Conservation (phyloP, 164 flowering plant genomes). For the Sedum album region DNA sequence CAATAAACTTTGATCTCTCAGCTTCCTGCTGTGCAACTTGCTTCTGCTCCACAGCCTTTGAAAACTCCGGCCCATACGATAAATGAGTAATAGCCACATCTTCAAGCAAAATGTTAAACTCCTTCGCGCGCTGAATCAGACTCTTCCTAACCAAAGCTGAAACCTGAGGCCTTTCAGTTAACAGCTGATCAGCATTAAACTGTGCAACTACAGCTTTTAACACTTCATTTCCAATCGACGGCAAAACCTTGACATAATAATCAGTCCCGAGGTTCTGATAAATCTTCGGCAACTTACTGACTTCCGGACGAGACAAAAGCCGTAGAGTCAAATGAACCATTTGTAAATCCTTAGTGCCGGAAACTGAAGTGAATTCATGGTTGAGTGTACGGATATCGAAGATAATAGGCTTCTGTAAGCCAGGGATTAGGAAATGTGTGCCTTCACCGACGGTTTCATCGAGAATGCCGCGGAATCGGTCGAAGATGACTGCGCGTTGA, state of each 20-base stretch:
- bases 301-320: constrained; percentile 78
- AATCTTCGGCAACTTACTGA: constrained; percentile 37
- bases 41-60: constrained; percentile 68
- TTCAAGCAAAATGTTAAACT: constrained; percentile 57
- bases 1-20: constrained; percentile 74
- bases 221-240: constrained; percentile 85
- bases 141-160: constrained; percentile 70
- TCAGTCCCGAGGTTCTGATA: constrained; percentile 68
- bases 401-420: constrained; percentile 69
- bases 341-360: constrained; percentile 90
- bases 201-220: constrained; percentile 84
- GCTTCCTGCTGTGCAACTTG: constrained; percentile 98
- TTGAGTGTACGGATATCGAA: constrained; percentile 85
- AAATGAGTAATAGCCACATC: constrained; percentile 88
- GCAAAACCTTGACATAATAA: constrained; percentile 82
- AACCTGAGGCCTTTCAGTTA: constrained; percentile 78
- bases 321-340: constrained; percentile 87
- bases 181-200: constrained; percentile 80
- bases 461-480: constrained; percentile 27
- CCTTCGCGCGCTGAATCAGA: constrained; percentile 38
- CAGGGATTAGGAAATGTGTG: constrained; percentile 74
- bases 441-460: constrained; percentile 71
- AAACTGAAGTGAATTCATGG: constrained; percentile 65
- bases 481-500: constrained; percentile 56
- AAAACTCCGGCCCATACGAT: constrained; percentile 56